Conservation (phyloP, 2,329 filamentous ascomycete genomes). For the Monilinia vaccinii-corymbosi region DNA sequence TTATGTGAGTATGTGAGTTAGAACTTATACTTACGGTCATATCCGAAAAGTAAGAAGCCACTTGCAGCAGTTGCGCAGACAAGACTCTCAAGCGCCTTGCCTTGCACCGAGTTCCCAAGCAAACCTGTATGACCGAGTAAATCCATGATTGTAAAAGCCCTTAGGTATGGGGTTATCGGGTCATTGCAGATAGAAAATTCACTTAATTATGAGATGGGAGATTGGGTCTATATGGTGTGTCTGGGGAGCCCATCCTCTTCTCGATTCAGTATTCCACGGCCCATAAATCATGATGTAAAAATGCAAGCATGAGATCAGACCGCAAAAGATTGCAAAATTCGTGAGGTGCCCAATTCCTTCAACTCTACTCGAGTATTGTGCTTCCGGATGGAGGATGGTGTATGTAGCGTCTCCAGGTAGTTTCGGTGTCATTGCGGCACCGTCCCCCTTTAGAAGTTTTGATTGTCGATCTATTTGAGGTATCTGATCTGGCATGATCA, state of each 20-base stretch:
- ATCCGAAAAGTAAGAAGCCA: constrained; percentile 12
- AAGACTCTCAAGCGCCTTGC: constrained; percentile 8
- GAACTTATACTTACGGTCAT: constrained; percentile 9
- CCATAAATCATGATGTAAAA: constrained; percentile 5
- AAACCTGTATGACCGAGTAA: constrained; percentile 10
- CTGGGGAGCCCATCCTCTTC: not conserved
- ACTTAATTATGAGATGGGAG: not conserved
- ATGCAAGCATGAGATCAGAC: constrained; percentile 8
- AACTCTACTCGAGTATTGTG: not conserved
- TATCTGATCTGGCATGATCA: not conserved
- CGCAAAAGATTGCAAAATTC: not conserved
- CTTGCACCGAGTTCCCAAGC: constrained; percentile 4
- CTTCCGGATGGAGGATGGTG: not conserved
- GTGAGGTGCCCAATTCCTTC: not conserved
- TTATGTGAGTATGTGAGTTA: not conserved
- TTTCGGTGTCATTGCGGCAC: constrained; percentile 8
- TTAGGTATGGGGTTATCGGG: not conserved
- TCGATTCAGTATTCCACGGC: not conserved
- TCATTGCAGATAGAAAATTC: not conserved
- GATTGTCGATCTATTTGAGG: not conserved
- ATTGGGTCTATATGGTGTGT: constrained; percentile 6
- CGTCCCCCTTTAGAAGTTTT: not conserved
- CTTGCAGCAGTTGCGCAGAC: constrained; percentile 9
- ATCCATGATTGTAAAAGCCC: not conserved
- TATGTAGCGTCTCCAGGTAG: not conserved